phyloP scores from a whole-genome alignment of 208 protist species.

The Trypanosoma melophagium region DNA sequence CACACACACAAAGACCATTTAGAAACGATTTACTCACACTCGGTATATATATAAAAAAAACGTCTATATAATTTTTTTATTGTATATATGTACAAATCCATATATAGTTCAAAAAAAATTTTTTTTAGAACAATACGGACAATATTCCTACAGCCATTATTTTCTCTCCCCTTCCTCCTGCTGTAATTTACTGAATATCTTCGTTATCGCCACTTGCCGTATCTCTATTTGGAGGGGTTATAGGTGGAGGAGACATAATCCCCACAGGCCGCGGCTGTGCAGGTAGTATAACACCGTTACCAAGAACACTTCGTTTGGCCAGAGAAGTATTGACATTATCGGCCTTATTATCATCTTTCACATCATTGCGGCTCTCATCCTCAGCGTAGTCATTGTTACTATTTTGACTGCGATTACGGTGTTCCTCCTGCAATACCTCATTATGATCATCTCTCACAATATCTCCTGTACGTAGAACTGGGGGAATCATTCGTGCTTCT shows the following conservation, averaged over 20 bases:
- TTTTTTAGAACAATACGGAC: not conserved
- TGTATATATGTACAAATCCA: not conserved
- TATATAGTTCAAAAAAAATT: too few relatives aligned
- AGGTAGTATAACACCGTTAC: not conserved
- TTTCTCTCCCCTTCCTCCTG: not conserved
- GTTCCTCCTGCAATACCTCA: too few relatives aligned
- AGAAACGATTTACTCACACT: too few relatives aligned
- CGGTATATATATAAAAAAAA: too few relatives aligned
- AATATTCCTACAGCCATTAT: not conserved
- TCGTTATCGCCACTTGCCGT: not conserved
- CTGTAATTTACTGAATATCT: not conserved
- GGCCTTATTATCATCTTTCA: not conserved
- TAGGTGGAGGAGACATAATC: conserved; percentile 13
- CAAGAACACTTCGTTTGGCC: not conserved
- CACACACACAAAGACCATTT: too few relatives aligned
- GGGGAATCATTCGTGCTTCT: too few relatives aligned
- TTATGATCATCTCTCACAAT: too few relatives aligned
- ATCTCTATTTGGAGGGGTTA: conserved; percentile 11
- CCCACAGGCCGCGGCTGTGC: not conserved
- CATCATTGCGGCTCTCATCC: not conserved
- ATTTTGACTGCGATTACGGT: too few relatives aligned
- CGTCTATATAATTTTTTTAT: not conserved
- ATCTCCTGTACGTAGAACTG: too few relatives aligned
- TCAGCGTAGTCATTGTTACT: too few relatives aligned
- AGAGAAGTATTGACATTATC: not conserved